phyloP scores from a whole-genome alignment of 805 yeast species.

The Ogataea pini region DNA sequence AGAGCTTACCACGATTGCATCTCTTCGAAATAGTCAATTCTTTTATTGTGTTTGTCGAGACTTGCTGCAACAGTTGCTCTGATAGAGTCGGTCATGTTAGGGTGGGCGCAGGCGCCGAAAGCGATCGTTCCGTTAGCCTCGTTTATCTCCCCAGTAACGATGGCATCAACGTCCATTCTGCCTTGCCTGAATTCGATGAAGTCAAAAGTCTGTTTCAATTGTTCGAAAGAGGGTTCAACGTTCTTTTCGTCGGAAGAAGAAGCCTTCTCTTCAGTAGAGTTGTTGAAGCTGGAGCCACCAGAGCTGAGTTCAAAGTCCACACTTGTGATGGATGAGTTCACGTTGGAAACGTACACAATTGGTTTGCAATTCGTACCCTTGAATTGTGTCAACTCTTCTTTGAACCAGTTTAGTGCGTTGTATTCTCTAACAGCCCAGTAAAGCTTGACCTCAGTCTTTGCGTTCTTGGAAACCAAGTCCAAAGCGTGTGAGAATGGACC shows the following conservation, averaged over 20 bases:
- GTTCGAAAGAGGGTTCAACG: slow-evolving; percentile 12
- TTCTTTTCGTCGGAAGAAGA: slow-evolving; percentile 19
- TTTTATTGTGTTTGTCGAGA: slow-evolving; percentile 14
- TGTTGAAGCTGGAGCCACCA: slow-evolving; percentile 7
- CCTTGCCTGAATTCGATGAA: slow-evolving; percentile 46
- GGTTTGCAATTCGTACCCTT: slow-evolving; percentile 38
- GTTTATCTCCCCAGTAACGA: slow-evolving; percentile 40
- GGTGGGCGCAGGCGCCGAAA: slow-evolving; percentile 52
- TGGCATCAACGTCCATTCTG: slow-evolving; percentile 40
- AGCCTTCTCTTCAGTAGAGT: slow-evolving; percentile 14
- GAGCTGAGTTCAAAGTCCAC: slow-evolving; percentile 11
- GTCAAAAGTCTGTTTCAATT: slow-evolving; percentile 31
- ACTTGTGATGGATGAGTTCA: slow-evolving; percentile 20
- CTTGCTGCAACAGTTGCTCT: slow-evolving; percentile 28
- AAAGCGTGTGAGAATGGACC: slow-evolving; percentile 49
- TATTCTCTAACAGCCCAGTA: slow-evolving; percentile 65
- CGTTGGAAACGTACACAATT: slow-evolving; percentile 44
- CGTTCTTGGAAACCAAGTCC: slow-evolving; percentile 32
- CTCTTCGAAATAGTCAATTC: slow-evolving; percentile 37
- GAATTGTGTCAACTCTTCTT: slow-evolving; percentile 42
- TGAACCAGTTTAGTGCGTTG: slow-evolving; percentile 51
- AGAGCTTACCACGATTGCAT: slow-evolving; percentile 38
- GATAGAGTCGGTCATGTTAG: slow-evolving; percentile 38
- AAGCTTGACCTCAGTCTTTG: slow-evolving; percentile 44
- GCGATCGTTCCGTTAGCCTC: slow-evolving; percentile 44